Evolutionary conservation across 2,329 filamentous ascomycete genomes (phyloP), one percentile per base, ranked within the genome.

Genomic region (Ustilaginoidea virens): DNA sequence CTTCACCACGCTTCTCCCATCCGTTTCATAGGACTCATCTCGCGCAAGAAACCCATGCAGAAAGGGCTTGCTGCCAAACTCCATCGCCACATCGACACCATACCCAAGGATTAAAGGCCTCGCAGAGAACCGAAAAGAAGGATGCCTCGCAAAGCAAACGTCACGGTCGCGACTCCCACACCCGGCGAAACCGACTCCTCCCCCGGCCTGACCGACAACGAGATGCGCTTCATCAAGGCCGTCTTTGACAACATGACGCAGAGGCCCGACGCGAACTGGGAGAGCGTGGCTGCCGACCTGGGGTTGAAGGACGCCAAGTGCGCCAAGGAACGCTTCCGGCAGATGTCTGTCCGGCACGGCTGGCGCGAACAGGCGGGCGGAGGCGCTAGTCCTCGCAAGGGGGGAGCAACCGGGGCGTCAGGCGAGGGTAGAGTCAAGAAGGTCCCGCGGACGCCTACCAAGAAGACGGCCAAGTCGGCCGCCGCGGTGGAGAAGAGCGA

Each of bases 261-360:
- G 24, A 55, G 53, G 35, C 53, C 52, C 5, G 50, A 56, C 6
- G 49, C 58, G 17, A 44, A 63, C 40, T 63, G 52, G 46, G 43
- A 52, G 11, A 37, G 43, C 1, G 49, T 63, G 23, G 58, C 57
- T 4, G 7, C 23, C 2, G 38, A 43, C 9, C 36, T 56, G 10
- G 46, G 45, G 4, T 48, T 60, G 30, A 58, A 58, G 33, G 50
- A 56, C 27, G 51, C 45, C 28, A 56, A 53, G 27, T 58, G 53
- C 33, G 56, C 56, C 33, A 55, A 52, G 29, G 50, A 58, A 33
- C 52, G 53, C 18, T 58, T 56, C 42, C 50, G 53, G 6, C 46
- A 54, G 30, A 53, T 60, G 42, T 50, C 50, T 10, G 42, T 51
- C 33, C 52, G 51, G 13, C 55, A 58, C 33, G 48, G 46, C 30